Percentiles rank a stretch among this genome's conserved stretches.
phyloP scores from a whole-genome alignment of 257 asterid species.

The Ocimum tenuiflorum region DNA sequence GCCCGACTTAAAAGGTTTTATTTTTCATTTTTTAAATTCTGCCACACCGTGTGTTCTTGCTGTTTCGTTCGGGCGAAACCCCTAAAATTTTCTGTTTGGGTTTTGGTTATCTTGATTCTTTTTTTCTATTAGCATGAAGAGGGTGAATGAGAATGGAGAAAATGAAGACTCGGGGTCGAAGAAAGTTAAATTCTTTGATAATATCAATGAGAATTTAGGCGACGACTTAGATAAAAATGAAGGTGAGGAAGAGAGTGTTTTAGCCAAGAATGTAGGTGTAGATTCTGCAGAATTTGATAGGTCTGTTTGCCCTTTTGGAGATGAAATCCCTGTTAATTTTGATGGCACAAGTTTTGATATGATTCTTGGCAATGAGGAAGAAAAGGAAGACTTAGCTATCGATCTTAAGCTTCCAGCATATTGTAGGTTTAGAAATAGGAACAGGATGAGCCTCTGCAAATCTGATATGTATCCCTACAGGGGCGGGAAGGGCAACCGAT shows the following conservation, averaged over 20 bases:
- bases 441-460: constrained; percentile 4
- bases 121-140: constrained; percentile 33
- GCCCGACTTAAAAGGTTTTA: too few relatives aligned
- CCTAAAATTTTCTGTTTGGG: constrained; percentile 18
- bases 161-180: constrained; percentile 29
- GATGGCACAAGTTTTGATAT: constrained; percentile 20
- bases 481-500: constrained; percentile 15
- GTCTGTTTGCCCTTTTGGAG: constrained; percentile 7
- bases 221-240: constrained; percentile 20
- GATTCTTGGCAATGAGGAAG: constrained; percentile 24
- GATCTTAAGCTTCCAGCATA: constrained; percentile 43
- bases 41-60: background rate
- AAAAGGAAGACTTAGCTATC: constrained; percentile 15
- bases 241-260: constrained; percentile 20
- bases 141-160: constrained; percentile 30
- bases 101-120: constrained; percentile 21
- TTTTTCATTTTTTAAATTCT: too few relatives aligned
- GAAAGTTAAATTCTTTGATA: constrained; percentile 35
- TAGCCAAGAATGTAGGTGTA: constrained; percentile 20
- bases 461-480: background rate
- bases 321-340: constrained; percentile 14
- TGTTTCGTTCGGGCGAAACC: background rate
- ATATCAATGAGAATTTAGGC: constrained; percentile 24
- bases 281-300: background rate
- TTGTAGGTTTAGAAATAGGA: too few relatives aligned